Conservation (phyloP, 2,329 filamentous ascomycete species). For the Alternaria novae-zelandiae region DNA sequence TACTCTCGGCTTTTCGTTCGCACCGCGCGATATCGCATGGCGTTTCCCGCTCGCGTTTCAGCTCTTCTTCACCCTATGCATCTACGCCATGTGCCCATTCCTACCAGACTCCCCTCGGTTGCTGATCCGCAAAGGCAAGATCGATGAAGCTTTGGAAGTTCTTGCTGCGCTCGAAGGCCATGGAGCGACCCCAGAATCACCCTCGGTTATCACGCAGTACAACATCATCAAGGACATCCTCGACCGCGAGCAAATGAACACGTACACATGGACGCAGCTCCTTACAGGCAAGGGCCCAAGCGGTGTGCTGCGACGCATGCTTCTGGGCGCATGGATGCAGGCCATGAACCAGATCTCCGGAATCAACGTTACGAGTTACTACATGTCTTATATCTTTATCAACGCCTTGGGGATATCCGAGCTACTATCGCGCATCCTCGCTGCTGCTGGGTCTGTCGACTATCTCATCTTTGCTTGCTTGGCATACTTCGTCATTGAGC, state of each 20-base stretch:
- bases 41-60: conserved; percentile 62
- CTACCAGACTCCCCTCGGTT: conserved; percentile 54
- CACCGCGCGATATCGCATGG: conserved; percentile 44
- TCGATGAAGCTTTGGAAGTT: conserved; percentile 52
- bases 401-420: conserved; percentile 48
- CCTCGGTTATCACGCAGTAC: conserved; percentile 43
- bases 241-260: conserved; percentile 54
- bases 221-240: conserved; percentile 49
- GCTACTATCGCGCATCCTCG: conserved; percentile 42
- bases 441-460: conserved; percentile 56
- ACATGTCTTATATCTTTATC: conserved; percentile 51
- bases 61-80: conserved; percentile 63
- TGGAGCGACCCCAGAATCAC: conserved; percentile 45
- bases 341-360: conserved; percentile 53
- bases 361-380: conserved; percentile 48
- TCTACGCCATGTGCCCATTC: conserved; percentile 58
- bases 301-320: conserved; percentile 52
- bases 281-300: conserved; percentile 51
- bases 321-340: conserved; percentile 56
- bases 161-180: conserved; percentile 49
- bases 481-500: conserved; percentile 56
- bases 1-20: conserved; percentile 52
- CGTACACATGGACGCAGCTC: conserved; percentile 55
- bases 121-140: conserved; percentile 58
- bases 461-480: conserved; percentile 54